phyloP scores from a whole-genome alignment of 2,329 filamentous ascomycete genomes.

The Graphium sp. region DNA sequence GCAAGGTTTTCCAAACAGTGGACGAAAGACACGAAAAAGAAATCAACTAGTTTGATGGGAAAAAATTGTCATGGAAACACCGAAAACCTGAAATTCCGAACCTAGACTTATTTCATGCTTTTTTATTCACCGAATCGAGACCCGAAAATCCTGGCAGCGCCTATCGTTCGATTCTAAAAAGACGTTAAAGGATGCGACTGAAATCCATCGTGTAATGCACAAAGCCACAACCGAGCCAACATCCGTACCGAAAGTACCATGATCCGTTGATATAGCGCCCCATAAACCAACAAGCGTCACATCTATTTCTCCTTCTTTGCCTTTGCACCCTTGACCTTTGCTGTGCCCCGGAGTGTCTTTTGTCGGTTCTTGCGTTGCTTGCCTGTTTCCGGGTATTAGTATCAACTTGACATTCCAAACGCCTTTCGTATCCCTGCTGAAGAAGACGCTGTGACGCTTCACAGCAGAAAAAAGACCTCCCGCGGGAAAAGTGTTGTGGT shows the following conservation, averaged over 20 bases:
- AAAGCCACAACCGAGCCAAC: neutral
- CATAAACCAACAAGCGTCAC: constrained; percentile 14
- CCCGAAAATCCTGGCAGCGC: neutral
- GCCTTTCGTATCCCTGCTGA: constrained; percentile 6
- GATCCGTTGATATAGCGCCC: constrained; percentile 7
- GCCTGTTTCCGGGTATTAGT: constrained; percentile 41
- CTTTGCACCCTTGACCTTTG: constrained; percentile 92
- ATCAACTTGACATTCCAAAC: constrained; percentile 4
- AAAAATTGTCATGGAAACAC: too few relatives aligned
- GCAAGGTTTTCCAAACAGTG: too few relatives aligned
- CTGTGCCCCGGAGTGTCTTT: constrained; percentile 96
- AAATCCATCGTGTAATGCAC: constrained; percentile 4
- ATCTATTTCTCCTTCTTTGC: constrained; percentile 87
- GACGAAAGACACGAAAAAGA: too few relatives aligned
- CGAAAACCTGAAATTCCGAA: too few relatives aligned
- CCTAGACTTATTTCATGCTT: neutral
- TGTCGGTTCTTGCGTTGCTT: constrained; percentile 99
- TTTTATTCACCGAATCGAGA: neutral
- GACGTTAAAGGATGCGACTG: constrained; percentile 1
- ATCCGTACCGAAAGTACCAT: constrained; percentile 4
- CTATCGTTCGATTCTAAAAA: neutral
- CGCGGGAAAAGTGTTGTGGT: constrained; percentile 1
- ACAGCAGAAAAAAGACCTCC: constrained; percentile 6
- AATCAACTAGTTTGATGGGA: too few relatives aligned
- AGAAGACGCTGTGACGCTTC: too few relatives aligned